Evolutionary conservation across 129 eudicot genomes (phyloP).

Genomic region (Gnaphalium uliginosum): DNA sequence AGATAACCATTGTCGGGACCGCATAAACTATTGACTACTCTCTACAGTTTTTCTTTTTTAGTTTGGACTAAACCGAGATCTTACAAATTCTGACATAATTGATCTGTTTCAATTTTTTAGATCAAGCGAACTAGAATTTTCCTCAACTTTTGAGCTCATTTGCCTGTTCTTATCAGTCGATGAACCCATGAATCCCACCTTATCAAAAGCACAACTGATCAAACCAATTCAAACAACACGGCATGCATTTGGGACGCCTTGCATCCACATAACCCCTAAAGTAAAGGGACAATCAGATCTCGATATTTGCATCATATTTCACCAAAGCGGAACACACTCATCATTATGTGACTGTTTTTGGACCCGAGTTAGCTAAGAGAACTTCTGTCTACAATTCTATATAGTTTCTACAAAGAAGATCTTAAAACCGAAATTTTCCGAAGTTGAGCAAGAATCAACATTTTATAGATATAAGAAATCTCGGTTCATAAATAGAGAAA

Average conservation of each 20-base stretch:
- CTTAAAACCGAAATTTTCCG: background rate
- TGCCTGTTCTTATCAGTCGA: too few relatives aligned
- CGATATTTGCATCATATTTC: background rate
- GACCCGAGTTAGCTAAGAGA: background rate
- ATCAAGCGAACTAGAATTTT: too few relatives aligned
- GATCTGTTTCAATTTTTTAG: too few relatives aligned
- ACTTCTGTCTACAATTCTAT: background rate
- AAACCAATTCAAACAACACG: background rate
- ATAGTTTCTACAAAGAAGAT: background rate
- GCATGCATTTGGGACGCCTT: too few relatives aligned
- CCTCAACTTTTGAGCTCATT: too few relatives aligned
- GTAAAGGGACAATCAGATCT: background rate
- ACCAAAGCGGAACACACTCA: background rate
- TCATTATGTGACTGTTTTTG: background rate
- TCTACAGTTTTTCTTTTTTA: too few relatives aligned
- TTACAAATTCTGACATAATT: too few relatives aligned
- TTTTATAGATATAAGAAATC: background rate
- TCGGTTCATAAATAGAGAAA: conserved; percentile 3
- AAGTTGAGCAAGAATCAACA: conserved; percentile 15
- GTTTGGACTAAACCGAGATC: too few relatives aligned
- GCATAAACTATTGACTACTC: too few relatives aligned
- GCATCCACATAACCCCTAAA: background rate
- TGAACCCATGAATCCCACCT: too few relatives aligned
- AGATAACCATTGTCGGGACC: too few relatives aligned
- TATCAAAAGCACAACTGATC: background rate